Conservation (phyloP, 208 protist genomes). For the Histomonas meleagridis region DNA sequence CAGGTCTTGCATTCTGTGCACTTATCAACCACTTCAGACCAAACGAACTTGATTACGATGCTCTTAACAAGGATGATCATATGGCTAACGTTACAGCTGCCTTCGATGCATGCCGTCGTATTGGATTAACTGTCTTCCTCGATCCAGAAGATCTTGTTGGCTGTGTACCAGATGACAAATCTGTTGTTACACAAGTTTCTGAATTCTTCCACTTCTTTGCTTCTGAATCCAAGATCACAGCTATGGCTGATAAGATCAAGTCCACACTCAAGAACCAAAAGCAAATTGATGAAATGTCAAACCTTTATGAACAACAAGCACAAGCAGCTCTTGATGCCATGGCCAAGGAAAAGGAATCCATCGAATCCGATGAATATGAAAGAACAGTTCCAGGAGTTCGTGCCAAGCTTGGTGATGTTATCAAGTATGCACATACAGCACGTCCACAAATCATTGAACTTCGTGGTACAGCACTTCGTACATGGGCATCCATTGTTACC, state of each 20-base stretch:
- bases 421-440: not conserved
- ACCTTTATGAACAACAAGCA: not conserved
- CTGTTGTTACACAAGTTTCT: slow-evolving; percentile 36
- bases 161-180: slow-evolving; percentile 14
- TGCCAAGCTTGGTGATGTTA: not conserved
- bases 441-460: slow-evolving; percentile 15
- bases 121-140: not conserved
- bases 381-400: not conserved
- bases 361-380: not conserved
- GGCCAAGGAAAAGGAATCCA: not conserved
- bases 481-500: not conserved
- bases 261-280: not conserved
- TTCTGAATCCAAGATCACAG: not conserved
- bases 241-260: slow-evolving; percentile 11
- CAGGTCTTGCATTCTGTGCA: slow-evolving; percentile 35
- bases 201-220: slow-evolving; percentile 42
- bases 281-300: not conserved
- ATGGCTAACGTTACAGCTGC: not conserved
- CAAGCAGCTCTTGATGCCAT: not conserved
- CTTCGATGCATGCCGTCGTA: not conserved
- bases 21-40: slow-evolving; percentile 33
- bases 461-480: not conserved
- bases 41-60: not conserved
- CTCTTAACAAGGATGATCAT: not conserved
- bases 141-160: slow-evolving; percentile 37